A percentile compares a stretch with the other conserved stretches of the same genome.
Evolutionary conservation across 2,329 filamentous ascomycete species (phyloP).

Genomic region (Cadophora gregata): DNA sequence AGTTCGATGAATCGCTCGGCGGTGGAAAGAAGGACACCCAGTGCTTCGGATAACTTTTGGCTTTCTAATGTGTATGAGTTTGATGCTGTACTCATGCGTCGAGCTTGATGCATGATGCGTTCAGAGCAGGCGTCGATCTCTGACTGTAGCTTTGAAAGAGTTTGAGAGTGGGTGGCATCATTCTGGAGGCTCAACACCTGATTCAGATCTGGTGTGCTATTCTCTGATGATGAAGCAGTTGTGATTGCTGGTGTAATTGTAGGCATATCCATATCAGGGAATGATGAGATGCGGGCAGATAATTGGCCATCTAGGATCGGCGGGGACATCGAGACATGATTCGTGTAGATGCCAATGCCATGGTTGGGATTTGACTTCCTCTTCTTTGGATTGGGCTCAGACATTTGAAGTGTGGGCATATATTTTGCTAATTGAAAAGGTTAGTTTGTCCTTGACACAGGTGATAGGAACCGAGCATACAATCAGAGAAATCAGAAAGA

Average conservation of each 20-base stretch:
- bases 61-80: conserved; percentile 22
- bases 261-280: conserved; percentile 27
- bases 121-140: conserved; percentile 27
- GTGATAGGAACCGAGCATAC: conserved; percentile 14
- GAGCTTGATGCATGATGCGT: conserved; percentile 23
- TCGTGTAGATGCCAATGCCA: conserved; percentile 9
- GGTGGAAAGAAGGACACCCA: conserved; percentile 23
- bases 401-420: conserved; percentile 11
- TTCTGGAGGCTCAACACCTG: conserved; percentile 6
- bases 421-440: conserved; percentile 5
- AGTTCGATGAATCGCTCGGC: conserved; percentile 26
- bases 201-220: conserved; percentile 16
- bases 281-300: conserved; percentile 23
- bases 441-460: conserved; percentile 3
- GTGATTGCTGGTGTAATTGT: conserved; percentile 19
- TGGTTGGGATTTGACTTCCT: conserved; percentile 19
- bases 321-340: conserved; percentile 18
- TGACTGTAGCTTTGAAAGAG: conserved; percentile 22
- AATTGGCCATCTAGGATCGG: conserved; percentile 12
- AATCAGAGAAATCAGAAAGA: conserved; percentile 25
- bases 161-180: conserved; percentile 20
- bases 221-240: conserved; percentile 11
- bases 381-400: conserved; percentile 26
- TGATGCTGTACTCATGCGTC: conserved; percentile 20
- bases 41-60: conserved; percentile 23